Evolutionary conservation across 129 eudicot species (phyloP).

Genomic region (Heracleum sosnowskyi): DNA sequence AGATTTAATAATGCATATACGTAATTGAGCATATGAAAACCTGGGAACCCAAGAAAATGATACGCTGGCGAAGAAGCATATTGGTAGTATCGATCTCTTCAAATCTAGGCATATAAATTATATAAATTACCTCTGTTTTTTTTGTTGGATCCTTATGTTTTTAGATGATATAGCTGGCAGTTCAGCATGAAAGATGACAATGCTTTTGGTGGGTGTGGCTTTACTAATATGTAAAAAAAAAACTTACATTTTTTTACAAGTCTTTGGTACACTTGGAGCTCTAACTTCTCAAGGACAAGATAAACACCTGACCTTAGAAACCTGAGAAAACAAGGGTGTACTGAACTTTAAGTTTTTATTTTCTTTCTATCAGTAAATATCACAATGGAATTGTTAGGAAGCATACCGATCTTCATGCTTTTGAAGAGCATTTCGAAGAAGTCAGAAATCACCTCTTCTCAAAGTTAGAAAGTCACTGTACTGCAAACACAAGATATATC

Average conservation of each 20-base stretch:
- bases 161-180: slow-evolving; percentile 68
- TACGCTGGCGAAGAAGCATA: too few relatives aligned
- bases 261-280: slow-evolving; percentile 91
- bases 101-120: too few relatives aligned
- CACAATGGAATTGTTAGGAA: neutral
- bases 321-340: slow-evolving; percentile 24
- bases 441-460: slow-evolving; percentile 89
- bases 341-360: neutral
- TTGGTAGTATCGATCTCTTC: too few relatives aligned
- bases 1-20: too few relatives aligned
- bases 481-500: slow-evolving; percentile 26
- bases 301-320: slow-evolving; percentile 94
- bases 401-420: slow-evolving; percentile 86
- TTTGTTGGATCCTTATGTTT: slow-evolving; percentile 77
- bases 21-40: too few relatives aligned
- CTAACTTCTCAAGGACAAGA: slow-evolving; percentile 94
- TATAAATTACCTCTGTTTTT: too few relatives aligned
- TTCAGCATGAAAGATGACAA: slow-evolving; percentile 5
- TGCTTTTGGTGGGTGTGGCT: neutral
- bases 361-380: neutral
- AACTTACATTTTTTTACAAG: slow-evolving; percentile 79
- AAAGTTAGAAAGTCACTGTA: slow-evolving; percentile 62
- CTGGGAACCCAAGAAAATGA: too few relatives aligned
- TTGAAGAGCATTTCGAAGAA: slow-evolving; percentile 75
- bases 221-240: neutral